phyloP scores from a whole-genome alignment of 2,329 filamentous ascomycete species.

The Cladosporium halotolerans region DNA sequence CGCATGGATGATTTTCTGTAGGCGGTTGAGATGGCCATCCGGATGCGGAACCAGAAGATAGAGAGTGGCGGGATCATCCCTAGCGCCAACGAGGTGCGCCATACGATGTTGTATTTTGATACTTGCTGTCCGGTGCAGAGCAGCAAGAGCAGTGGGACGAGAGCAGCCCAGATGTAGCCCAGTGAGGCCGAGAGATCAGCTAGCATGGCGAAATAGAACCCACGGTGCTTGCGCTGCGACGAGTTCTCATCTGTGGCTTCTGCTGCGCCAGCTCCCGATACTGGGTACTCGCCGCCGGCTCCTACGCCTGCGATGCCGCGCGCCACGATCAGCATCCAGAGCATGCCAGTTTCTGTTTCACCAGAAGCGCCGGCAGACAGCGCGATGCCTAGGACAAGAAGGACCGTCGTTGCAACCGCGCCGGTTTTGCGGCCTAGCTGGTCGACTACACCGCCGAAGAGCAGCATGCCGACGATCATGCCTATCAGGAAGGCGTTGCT shows the following conservation, averaged over 20 bases:
- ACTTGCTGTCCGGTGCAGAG: conserved; percentile 43
- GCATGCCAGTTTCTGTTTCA: conserved; percentile 26
- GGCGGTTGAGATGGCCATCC: conserved; percentile 69
- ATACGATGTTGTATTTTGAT: conserved; percentile 48
- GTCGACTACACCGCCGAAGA: conserved; percentile 30
- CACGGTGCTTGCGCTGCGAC: conserved; percentile 16
- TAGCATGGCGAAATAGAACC: conserved; percentile 18
- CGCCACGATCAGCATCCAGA: conserved; percentile 41
- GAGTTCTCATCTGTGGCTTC: conserved; percentile 49
- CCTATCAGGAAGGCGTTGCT: conserved; percentile 33
- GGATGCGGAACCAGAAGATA: conserved; percentile 62
- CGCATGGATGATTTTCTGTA: conserved; percentile 65
- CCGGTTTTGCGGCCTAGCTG: conserved; percentile 31
- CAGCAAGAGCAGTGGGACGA: conserved; percentile 54
- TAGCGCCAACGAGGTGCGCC: conserved; percentile 74
- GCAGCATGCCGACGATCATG: conserved; percentile 31
- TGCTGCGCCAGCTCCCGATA: conserved; percentile 42
- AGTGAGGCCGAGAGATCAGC: conserved; percentile 54
- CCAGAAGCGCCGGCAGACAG: conserved; percentile 27
- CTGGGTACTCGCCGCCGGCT: conserved; percentile 47
- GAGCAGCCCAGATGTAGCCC: conserved; percentile 72
- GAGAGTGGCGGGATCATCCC: conserved; percentile 60
- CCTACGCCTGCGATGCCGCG: conserved; percentile 42
- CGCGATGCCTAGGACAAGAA: conserved; percentile 30
- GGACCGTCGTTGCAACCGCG: conserved; percentile 29